Conservation (phyloP, 768 basidiomycete species). For the Mycena leptocephala region DNA sequence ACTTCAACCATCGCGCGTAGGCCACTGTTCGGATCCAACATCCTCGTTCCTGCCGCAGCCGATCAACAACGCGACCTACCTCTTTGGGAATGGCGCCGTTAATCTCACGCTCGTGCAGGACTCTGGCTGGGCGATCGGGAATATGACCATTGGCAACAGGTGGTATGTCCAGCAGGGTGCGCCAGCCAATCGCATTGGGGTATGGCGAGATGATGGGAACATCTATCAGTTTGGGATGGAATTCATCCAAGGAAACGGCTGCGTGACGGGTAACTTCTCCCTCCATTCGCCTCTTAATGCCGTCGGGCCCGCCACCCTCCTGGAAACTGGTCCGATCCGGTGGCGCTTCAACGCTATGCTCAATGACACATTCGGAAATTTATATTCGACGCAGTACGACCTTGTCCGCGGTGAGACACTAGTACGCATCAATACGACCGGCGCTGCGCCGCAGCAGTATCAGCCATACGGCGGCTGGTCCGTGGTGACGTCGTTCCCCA, state of each 20-base stretch:
- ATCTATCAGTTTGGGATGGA: neutral
- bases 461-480: neutral
- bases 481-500: constrained; percentile 11
- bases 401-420: constrained; percentile 16
- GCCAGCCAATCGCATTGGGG: constrained; percentile 4
- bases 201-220: constrained; percentile 7
- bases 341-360: constrained; percentile 19
- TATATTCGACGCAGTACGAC: constrained; percentile 17
- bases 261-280: neutral
- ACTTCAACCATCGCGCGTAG: neutral
- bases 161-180: constrained; percentile 13
- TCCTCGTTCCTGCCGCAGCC: neutral
- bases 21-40: neutral
- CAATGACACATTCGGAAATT: constrained; percentile 13
- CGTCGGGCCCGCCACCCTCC: neutral
- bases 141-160: constrained; percentile 10
- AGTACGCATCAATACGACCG: constrained; percentile 11
- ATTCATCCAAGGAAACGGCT: no score
- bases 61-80: constrained; percentile 8
- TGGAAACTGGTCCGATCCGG: constrained; percentile 16
- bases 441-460: constrained; percentile 2
- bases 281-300: neutral
- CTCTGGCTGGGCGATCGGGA: constrained; percentile 1
- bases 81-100: neutral
- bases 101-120: constrained; percentile 8